Conservation (phyloP, 176 grass and related monocot species). For the Zizania latifolia region DNA sequence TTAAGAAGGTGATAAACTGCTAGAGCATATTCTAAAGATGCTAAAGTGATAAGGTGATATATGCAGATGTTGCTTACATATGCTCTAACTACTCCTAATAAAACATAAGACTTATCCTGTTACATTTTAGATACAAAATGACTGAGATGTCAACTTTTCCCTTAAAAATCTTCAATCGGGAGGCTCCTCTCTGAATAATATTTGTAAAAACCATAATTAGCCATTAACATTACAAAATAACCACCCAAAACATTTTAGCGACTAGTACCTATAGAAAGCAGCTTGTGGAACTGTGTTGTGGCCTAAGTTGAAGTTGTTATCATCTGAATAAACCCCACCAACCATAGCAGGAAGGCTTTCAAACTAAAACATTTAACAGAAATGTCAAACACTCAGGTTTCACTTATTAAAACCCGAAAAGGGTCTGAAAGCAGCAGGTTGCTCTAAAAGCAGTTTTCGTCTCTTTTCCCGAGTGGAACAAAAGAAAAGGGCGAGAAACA, state of each 20-base stretch:
- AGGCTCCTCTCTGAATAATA: constrained; percentile 78
- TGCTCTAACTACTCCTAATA: no score
- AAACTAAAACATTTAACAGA: constrained; percentile 51
- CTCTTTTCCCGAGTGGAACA: background rate
- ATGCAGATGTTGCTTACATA: no score
- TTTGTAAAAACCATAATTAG: constrained; percentile 6
- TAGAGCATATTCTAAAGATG: no score
- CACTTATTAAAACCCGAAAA: background rate
- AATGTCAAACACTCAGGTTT: constrained; percentile 5
- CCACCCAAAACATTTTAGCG: constrained; percentile 3
- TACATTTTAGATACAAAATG: no score
- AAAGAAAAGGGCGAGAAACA: background rate
- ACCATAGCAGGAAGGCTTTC: constrained; percentile 94
- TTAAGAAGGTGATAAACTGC: no score
- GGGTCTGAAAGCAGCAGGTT: background rate
- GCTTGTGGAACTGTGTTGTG: constrained; percentile 83
- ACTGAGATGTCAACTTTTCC: no score
- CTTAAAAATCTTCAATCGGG: constrained; percentile 94
- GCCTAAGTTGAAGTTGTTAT: constrained; percentile 67
- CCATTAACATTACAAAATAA: constrained; percentile 7
- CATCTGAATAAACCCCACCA: constrained; percentile 68
- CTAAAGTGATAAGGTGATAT: no score
- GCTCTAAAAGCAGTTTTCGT: background rate
- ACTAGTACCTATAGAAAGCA: constrained; percentile 79
- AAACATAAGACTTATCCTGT: no score